Base-by-base conservation (phyloP, 2,329 filamentous ascomycete species). In the Colletotrichum magnum region DNA sequence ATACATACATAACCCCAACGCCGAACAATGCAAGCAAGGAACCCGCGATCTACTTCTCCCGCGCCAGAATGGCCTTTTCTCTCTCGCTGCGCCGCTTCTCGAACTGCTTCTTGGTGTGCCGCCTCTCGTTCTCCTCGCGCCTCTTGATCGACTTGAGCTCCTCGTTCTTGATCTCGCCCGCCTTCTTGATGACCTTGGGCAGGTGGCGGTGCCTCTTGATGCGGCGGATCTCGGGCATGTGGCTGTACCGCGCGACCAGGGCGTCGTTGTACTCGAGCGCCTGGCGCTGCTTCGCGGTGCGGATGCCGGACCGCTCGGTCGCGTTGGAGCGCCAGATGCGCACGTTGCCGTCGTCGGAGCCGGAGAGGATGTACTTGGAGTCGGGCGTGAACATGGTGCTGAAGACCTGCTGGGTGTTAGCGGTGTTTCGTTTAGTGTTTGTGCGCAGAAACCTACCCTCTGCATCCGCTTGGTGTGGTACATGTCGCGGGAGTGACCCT, bases 401-500 rank as follows among this genome's bases (percentile, higher is more conserved):
- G 83, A 97, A 97, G 64, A 98, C 58, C 58, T 60, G 28, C 28
- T 16, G 3, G 21, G 28, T 18, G 58, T 60, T 24, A 50, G 26
- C 16, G 3, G 4, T 16, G 9, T 15, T 36, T 32, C n/a, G 9
- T 15, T 48, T 1, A 2, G 12, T 13, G 2, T 48, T 51, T 9
- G 45, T 6, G 7, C 10, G 12, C 12, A 12, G n/a, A n/a, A 10
- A 24, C 58, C 26, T 6, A 68, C 94, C 74, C 95, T 89, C 84
- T 98, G 95, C 95, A 98, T 98, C 72, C 96, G 91, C 83, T 98
- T 97, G 18, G 96, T 98, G 84, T 98, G 95, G 82, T 98, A 99
- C 57, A 98, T 90, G 77, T 99, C 96, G 74, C 95, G 88, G 15
- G 93, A 95, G 81, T 96, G 94, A 26, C 95, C 95, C 71, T 91